Evolutionary conservation across 1,139 yeast species (phyloP).

Genomic region (Yamadazyma epiphylla): DNA sequence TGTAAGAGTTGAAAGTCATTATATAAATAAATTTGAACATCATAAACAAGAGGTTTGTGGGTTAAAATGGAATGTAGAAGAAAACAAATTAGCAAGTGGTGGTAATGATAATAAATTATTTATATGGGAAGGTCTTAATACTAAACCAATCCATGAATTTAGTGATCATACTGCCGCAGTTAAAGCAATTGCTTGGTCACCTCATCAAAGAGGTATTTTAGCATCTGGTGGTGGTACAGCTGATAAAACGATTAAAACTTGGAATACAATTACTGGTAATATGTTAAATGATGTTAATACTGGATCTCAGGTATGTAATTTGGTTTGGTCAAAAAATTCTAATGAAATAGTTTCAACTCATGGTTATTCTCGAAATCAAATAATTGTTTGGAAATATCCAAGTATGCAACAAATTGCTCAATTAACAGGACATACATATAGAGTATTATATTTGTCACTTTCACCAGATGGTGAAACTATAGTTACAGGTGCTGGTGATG

Average conservation of each 20-base stretch:
- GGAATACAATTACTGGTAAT: slow-evolving; percentile 85
- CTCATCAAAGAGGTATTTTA: slow-evolving; percentile 88
- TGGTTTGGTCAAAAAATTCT: slow-evolving; percentile 89
- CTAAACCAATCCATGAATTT: slow-evolving; percentile 69
- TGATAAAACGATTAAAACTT: slow-evolving; percentile 82
- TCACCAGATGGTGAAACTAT: slow-evolving; percentile 98
- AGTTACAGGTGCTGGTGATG: slow-evolving; percentile 99
- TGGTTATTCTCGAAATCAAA: slow-evolving; percentile 88
- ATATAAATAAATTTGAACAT: slow-evolving; percentile 60
- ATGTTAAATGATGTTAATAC: slow-evolving; percentile 79
- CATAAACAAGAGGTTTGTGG: slow-evolving; percentile 98
- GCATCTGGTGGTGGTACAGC: slow-evolving; percentile 99
- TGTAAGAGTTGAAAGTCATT: slow-evolving; percentile 84
- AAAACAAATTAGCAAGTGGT: slow-evolving; percentile 84
- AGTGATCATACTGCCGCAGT: slow-evolving; percentile 92
- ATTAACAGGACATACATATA: slow-evolving; percentile 88
- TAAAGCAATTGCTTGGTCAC: slow-evolving; percentile 96
- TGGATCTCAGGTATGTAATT: slow-evolving; percentile 93
- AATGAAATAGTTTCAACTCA: slow-evolving; percentile 93
- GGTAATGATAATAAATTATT: slow-evolving; percentile 86
- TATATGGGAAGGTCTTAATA: slow-evolving; percentile 82
- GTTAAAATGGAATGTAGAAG: slow-evolving; percentile 86
- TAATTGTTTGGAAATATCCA: slow-evolving; percentile 93
- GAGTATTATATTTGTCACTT: slow-evolving; percentile 84
- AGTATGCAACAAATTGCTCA: slow-evolving; percentile 91